phyloP scores from a whole-genome alignment of 2,329 filamentous ascomycete species.

The Mollisiaceae sp. region DNA sequence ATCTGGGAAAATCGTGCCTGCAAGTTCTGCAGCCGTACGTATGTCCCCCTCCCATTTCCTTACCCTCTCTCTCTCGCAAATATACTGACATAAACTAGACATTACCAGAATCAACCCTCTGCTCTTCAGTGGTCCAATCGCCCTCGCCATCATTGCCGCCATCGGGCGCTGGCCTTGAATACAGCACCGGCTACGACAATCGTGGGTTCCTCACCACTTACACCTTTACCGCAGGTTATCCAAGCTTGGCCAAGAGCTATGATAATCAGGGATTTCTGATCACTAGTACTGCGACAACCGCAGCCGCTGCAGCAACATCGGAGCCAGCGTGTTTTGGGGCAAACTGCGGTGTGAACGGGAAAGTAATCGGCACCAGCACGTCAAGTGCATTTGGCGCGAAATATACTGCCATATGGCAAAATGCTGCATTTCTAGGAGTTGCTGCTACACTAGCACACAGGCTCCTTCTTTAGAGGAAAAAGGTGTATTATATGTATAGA shows the following conservation, averaged over 20 bases:
- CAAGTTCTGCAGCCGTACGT: slow-evolving; percentile 70
- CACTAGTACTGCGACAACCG: slow-evolving; percentile 31
- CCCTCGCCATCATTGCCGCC: slow-evolving; percentile 50
- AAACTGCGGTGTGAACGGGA: slow-evolving; percentile 31
- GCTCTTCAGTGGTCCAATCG: slow-evolving; percentile 54
- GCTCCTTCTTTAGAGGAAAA: slow-evolving; percentile 25
- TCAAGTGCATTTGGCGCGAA: slow-evolving; percentile 28
- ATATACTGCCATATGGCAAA: slow-evolving; percentile 25
- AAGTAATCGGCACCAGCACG: slow-evolving; percentile 30
- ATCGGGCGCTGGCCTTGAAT: slow-evolving; percentile 39
- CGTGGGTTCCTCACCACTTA: slow-evolving; percentile 55
- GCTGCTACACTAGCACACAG: slow-evolving; percentile 27
- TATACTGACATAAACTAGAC: slow-evolving; percentile 41
- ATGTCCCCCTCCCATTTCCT: slow-evolving; percentile 46
- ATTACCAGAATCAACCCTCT: slow-evolving; percentile 56
- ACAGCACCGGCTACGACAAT: slow-evolving; percentile 52
- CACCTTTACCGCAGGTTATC: slow-evolving; percentile 45
- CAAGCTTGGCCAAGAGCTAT: slow-evolving; percentile 48
- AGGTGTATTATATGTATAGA: slow-evolving; percentile 10
- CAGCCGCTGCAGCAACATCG: slow-evolving; percentile 17
- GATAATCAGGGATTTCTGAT: slow-evolving; percentile 52
- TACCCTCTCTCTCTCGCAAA: slow-evolving; percentile 31
- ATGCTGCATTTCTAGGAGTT: slow-evolving; percentile 27
- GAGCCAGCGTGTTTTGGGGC: slow-evolving; percentile 23
- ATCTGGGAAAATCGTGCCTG: slow-evolving; percentile 79